phyloP scores from a whole-genome alignment of 1,284 basidiomycete species.

The Pseudozyma hubeiensis region DNA sequence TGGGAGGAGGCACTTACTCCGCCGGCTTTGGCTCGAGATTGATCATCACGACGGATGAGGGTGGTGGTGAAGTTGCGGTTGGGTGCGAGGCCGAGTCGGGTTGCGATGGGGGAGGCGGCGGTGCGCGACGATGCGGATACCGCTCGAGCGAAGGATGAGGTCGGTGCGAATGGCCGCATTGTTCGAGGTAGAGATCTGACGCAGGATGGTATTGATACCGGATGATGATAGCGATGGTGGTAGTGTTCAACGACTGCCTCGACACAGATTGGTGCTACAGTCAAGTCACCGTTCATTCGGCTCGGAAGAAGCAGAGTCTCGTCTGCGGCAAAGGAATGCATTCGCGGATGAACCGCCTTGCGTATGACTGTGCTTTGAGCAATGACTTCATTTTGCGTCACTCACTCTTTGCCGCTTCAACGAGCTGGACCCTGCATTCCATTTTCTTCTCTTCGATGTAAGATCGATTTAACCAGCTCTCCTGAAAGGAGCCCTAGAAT shows the following conservation, averaged over 20 bases:
- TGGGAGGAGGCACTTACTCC: too few relatives aligned
- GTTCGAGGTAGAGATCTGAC: not conserved
- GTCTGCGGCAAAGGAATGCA: not conserved
- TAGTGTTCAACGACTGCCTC: too few relatives aligned
- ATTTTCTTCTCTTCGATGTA: too few relatives aligned
- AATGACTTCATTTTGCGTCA: not conserved
- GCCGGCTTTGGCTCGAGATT: conserved; percentile 26
- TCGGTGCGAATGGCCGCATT: not conserved
- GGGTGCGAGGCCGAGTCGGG: not conserved
- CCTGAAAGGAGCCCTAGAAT: too few relatives aligned
- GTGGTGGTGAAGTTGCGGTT: conserved; percentile 12
- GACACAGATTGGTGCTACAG: too few relatives aligned
- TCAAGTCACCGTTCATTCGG: too few relatives aligned
- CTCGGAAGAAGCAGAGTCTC: too few relatives aligned
- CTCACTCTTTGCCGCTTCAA: too few relatives aligned
- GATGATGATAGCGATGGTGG: too few relatives aligned
- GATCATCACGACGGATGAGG: conserved; percentile 5
- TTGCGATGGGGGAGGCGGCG: not conserved
- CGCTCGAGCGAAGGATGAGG: not conserved
- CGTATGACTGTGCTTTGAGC: not conserved
- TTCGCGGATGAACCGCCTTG: not conserved
- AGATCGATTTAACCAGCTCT: too few relatives aligned
- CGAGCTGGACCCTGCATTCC: too few relatives aligned
- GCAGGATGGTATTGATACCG: too few relatives aligned
- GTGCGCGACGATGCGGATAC: not conserved